Evolutionary conservation across 352 stramenopile species (phyloP), one percentile per base, ranked within the genome.

Genomic region (Pythium pyrilobum): DNA sequence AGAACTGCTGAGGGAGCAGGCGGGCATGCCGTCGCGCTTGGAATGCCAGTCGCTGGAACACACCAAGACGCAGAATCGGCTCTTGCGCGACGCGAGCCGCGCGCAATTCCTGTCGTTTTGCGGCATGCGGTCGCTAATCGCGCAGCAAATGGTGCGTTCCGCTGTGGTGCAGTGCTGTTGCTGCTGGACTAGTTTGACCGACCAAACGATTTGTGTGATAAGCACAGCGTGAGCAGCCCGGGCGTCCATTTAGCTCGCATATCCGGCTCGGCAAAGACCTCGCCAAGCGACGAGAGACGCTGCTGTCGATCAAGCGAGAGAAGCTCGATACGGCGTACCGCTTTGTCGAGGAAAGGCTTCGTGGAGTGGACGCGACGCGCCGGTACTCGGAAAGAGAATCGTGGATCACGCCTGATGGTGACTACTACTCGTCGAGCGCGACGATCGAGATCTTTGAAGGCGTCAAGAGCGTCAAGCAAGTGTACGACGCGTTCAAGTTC

Each of bases 401-500:
- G 27, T 64, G 39, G 31, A 12, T 50, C n/a, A 40, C 48, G 33
- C 41, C 53, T 32, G 38, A 56, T 27, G 58, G 58, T 33, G 34
- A 25, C 16, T 56, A 53, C 39, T 45, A 56, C 28, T 52, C 29
- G 25, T 38, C 39, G 28, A 47, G 48, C 15, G 77, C 72, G 36
- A 64, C 80, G 43, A 51, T 81, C 34, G 56, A 71, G 31, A 70
- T 66, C 27, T 83, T 87, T 45, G 63, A 64, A 6, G 58, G 62
- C 15, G 52, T 74, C 3, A 27, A 57, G 34, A 74, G 60, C 7
- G 62, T 79, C n/a, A 65, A 61, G 20, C 62, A 80, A 29, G 72
- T 85, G 5, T 83, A 68, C 29, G 74, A 88, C 13, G 62, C 64
- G 8, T 57, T 84, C 10, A 50, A 71, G 21, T 66, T 58, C 10